Percentiles rank a stretch among this genome's conserved stretches.
Evolutionary conservation across 192 early-diverging fungal species (phyloP).

Genomic region (Cetraspora pellucida): DNA sequence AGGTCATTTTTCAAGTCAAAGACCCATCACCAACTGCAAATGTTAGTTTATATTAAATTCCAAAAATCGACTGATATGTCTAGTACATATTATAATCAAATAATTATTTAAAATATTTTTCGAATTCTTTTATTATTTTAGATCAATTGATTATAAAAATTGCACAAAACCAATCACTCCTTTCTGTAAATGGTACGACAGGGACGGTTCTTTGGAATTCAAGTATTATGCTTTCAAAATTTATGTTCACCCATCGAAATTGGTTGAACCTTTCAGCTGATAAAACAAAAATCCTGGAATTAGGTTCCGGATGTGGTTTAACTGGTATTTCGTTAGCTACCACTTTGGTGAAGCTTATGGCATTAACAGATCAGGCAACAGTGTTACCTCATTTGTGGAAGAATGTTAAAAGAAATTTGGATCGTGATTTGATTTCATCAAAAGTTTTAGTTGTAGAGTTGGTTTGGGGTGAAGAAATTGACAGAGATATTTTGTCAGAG

Average conservation of each 20-base stretch:
- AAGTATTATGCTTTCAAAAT: constrained; percentile 47
- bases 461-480: constrained; percentile 43
- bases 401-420: constrained; percentile 48
- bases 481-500: constrained; percentile 37
- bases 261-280: constrained; percentile 36
- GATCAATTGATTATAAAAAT: not conserved
- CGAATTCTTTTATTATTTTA: not conserved
- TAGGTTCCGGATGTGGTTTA: constrained; percentile 51
- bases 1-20: too few species aligned
- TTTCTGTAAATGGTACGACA: constrained; percentile 48
- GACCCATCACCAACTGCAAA: too few species aligned
- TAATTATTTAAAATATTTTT: not conserved
- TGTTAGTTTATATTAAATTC: too few species aligned
- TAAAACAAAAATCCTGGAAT: constrained; percentile 40
- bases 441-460: constrained; percentile 39
- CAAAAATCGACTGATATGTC: too few species aligned
- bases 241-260: constrained; percentile 34
- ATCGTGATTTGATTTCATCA: constrained; percentile 29
- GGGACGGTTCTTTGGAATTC: constrained; percentile 52
- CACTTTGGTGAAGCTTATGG: constrained; percentile 42
- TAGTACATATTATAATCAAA: not conserved
- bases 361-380: constrained; percentile 48
- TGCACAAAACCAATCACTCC: constrained; percentile 36
- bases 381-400: constrained; percentile 47
- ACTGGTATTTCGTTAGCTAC: constrained; percentile 44